These are phyloP conservation scores for Erythrophleum fordii DNA, from an alignment of 306 rosid species.

Conservation along the genomic window DNA sequence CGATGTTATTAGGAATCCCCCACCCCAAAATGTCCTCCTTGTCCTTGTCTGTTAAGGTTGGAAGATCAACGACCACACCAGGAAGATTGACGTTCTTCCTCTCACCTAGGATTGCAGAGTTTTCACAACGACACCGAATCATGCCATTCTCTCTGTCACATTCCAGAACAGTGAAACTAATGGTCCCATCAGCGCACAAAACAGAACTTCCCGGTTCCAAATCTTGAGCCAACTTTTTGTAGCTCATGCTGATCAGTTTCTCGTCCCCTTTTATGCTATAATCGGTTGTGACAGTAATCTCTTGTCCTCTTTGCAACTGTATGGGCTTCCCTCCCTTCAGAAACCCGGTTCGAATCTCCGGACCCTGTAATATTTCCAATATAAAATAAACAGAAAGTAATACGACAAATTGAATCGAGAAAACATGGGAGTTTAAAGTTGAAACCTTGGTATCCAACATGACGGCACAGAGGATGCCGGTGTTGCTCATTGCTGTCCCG, in stretches of 20 bases:
- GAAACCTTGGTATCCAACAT: constrained; percentile 25
- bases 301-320: constrained; percentile 28
- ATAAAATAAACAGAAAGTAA: background rate
- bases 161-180: constrained; percentile 27
- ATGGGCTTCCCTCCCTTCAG: constrained; percentile 24
- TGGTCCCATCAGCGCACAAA: constrained; percentile 37
- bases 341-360: constrained; percentile 37
- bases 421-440: background rate
- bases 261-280: constrained; percentile 35
- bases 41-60: constrained; percentile 37
- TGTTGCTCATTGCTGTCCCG: constrained; percentile 39
- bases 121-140: constrained; percentile 34
- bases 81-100: constrained; percentile 41
- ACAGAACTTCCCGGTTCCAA: constrained; percentile 28
- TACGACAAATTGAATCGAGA: background rate
- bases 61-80: constrained; percentile 36
- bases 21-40: constrained; percentile 31
- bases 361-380: constrained; percentile 11
- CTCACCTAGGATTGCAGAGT: constrained; percentile 31
- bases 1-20: constrained; percentile 39
- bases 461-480: constrained; percentile 47
- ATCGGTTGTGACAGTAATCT: constrained; percentile 20
- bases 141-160: constrained; percentile 29
- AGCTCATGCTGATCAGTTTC: constrained; percentile 39
- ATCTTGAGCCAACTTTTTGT: constrained; percentile 16